A percentile compares a stretch with the other conserved stretches of the same genome.
phyloP scores from a whole-genome alignment of 2,329 filamentous ascomycete species.

The Colletotrichum sp. region DNA sequence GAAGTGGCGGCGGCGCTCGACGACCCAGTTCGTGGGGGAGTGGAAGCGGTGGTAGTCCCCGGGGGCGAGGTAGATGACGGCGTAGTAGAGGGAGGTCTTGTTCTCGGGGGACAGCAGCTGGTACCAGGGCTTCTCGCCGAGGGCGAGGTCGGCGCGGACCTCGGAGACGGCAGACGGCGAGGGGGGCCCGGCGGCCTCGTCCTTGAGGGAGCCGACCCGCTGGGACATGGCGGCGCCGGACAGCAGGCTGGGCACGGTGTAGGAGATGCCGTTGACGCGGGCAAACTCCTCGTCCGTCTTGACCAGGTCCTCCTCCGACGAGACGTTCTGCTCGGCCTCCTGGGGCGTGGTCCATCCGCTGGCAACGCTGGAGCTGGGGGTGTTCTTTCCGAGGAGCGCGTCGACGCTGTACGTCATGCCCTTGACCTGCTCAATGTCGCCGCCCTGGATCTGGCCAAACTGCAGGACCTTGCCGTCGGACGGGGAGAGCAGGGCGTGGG shows the following conservation, averaged over 20 bases:
- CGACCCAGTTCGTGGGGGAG: conserved; percentile 93
- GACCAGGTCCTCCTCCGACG: conserved; percentile 69
- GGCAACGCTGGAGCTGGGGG: conserved; percentile 60
- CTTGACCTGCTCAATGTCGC: conserved; percentile 98
- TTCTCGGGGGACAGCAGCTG: conserved; percentile 65
- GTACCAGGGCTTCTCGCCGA: conserved; percentile 75
- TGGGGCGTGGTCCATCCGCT: conserved; percentile 33
- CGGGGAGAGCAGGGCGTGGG: conserved; percentile 82
- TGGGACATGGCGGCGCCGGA: conserved; percentile 67
- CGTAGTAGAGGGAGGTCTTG: conserved; percentile 84
- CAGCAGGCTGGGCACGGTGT: conserved; percentile 87
- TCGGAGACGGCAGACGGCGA: conserved; percentile 78
- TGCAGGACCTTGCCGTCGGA: conserved; percentile 91
- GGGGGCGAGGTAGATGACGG: conserved; percentile 92
- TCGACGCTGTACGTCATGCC: conserved; percentile 98
- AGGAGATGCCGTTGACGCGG: conserved; percentile 91
- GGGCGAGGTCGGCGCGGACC: conserved; percentile 83
- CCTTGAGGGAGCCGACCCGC: conserved; percentile 60
- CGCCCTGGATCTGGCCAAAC: conserved; percentile 88
- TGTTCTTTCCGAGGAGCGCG: conserved; percentile 79
- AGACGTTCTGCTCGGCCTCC: conserved; percentile 33
- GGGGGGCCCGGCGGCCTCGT: conserved; percentile 72
- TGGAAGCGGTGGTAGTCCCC: conserved; percentile 99
- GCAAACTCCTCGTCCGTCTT: conserved; percentile 91
- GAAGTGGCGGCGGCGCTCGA: conserved; percentile 93